phyloP scores from a whole-genome alignment of 2,329 filamentous ascomycete species.

The Claviceps quebecensis region DNA sequence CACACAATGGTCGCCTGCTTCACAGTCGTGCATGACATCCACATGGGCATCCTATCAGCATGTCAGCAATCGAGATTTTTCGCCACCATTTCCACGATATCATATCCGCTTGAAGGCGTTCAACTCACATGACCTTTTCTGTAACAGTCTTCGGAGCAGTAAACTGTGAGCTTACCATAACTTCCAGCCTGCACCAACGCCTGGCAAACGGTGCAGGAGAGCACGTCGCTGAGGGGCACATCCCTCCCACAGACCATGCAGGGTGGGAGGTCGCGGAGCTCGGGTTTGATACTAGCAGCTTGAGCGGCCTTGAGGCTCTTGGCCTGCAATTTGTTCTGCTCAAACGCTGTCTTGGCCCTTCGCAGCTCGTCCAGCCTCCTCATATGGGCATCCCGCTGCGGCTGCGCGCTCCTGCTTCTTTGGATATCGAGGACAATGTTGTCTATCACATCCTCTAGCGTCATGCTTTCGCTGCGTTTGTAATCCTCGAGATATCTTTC shows the following conservation, averaged over 20 bases:
- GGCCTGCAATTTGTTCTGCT: slow-evolving; percentile 27
- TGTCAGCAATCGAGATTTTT: slow-evolving; percentile 11
- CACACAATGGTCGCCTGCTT: slow-evolving; percentile 26
- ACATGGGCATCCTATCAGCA: slow-evolving; percentile 23
- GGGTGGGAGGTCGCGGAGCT: slow-evolving; percentile 23
- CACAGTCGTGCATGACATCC: slow-evolving; percentile 25
- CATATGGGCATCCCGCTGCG: slow-evolving; percentile 24
- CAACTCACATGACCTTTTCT: slow-evolving; percentile 26
- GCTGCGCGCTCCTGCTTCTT: slow-evolving; percentile 16
- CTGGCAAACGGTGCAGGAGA: slow-evolving; percentile 32
- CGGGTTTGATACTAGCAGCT: slow-evolving; percentile 14
- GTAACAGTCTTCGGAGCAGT: slow-evolving; percentile 30
- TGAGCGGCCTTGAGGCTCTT: slow-evolving; percentile 21
- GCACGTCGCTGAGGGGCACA: slow-evolving; percentile 21
- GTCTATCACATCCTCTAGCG: slow-evolving; percentile 21
- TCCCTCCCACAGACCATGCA: slow-evolving; percentile 25
- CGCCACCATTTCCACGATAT: not conserved
- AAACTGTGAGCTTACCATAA: slow-evolving; percentile 23
- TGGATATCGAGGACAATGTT: slow-evolving; percentile 19
- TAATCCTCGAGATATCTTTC: slow-evolving; percentile 28
- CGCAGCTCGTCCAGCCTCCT: slow-evolving; percentile 31
- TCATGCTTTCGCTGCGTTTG: slow-evolving; percentile 12
- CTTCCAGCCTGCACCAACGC: slow-evolving; percentile 25
- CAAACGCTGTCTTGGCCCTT: slow-evolving; percentile 34
- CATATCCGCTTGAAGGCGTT: no score